Evolutionary conservation across 2,329 filamentous ascomycete genomes (phyloP).

Genomic region (Diaporthe batatas): DNA sequence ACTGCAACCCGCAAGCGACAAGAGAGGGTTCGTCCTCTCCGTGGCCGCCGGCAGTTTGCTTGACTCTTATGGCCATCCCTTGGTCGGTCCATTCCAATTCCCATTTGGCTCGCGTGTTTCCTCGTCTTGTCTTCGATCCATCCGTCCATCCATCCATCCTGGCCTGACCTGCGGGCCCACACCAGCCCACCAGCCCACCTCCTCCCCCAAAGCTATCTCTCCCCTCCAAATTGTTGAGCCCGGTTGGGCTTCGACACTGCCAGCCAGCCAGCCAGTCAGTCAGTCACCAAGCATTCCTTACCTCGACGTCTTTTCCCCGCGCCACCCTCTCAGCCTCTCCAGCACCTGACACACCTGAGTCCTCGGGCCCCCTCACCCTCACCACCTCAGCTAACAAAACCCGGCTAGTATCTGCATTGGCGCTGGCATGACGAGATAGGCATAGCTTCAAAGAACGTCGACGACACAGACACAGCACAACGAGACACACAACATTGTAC

Average conservation of each 20-base stretch:
- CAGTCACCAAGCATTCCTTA: neutral
- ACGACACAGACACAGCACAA: neutral
- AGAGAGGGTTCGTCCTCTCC: neutral
- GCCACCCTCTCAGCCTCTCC: slow-evolving; percentile 4
- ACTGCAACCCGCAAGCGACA: slow-evolving; percentile 15
- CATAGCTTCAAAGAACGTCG: neutral
- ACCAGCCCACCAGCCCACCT: neutral
- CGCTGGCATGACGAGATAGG: slow-evolving; percentile 1
- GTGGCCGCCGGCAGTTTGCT: slow-evolving; percentile 1
- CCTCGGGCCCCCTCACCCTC: neutral
- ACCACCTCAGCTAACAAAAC: neutral
- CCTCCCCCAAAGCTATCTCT: slow-evolving; percentile 28
- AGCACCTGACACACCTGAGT: slow-evolving; percentile 12
- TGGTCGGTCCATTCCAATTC: neutral
- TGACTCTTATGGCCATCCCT: neutral
- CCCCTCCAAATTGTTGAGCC: slow-evolving; percentile 19
- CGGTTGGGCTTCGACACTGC: no score
- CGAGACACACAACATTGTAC: no score
- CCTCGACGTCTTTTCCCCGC: slow-evolving; percentile 10
- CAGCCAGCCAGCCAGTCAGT: neutral
- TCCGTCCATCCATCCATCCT: neutral
- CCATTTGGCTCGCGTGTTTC: neutral
- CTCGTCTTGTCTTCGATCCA: neutral
- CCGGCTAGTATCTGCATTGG: neutral
- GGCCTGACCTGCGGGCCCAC: neutral